A percentile compares a stretch with the other conserved stretches of the same genome.
phyloP scores from a whole-genome alignment of 371 early-diverging fungal species.

The Actinomortierella ambigua region DNA sequence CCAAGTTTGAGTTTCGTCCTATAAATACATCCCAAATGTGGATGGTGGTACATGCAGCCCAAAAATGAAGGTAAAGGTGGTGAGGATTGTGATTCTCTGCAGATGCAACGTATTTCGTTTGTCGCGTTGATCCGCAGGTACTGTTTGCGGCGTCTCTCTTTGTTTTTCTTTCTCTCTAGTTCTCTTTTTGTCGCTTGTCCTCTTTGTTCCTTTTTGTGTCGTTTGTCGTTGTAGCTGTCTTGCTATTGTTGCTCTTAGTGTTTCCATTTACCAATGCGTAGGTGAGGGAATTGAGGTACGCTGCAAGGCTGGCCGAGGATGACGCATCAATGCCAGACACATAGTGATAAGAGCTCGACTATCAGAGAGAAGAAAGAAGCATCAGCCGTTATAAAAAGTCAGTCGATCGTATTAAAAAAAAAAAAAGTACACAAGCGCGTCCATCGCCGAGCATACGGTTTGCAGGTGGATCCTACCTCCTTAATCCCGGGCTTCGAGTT shows the following conservation, averaged over 20 bases:
- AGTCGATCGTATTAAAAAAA: background rate
- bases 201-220: background rate
- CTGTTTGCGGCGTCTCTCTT: too few relatives aligned
- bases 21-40: background rate
- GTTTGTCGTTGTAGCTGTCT: background rate
- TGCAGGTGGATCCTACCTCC: slow-evolving; percentile 73
- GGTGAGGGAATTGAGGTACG: slow-evolving; percentile 93
- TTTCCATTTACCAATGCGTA: slow-evolving; percentile 80
- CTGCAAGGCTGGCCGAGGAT: slow-evolving; percentile 93
- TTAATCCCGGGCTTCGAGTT: slow-evolving; percentile 80
- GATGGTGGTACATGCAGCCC: too few relatives aligned
- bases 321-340: slow-evolving; percentile 92
- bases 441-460: too few relatives aligned
- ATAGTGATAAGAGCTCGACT: slow-evolving; percentile 92
- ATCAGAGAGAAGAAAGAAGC: slow-evolving; percentile 9
- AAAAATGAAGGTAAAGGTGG: too few relatives aligned
- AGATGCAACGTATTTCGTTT: too few relatives aligned
- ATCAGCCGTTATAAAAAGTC: background rate
- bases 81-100: too few relatives aligned
- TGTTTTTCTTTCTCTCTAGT: too few relatives aligned
- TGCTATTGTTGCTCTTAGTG: slow-evolving; percentile 1
- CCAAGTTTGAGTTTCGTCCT: slow-evolving; percentile 76
- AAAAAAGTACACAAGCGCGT: background rate
- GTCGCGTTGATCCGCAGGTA: too few relatives aligned
- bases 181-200: too few relatives aligned